Percentiles rank a stretch among this genome's conserved stretches.
Conservation (phyloP, 768 basidiomycete species). For the Serendipita vermifera region DNA sequence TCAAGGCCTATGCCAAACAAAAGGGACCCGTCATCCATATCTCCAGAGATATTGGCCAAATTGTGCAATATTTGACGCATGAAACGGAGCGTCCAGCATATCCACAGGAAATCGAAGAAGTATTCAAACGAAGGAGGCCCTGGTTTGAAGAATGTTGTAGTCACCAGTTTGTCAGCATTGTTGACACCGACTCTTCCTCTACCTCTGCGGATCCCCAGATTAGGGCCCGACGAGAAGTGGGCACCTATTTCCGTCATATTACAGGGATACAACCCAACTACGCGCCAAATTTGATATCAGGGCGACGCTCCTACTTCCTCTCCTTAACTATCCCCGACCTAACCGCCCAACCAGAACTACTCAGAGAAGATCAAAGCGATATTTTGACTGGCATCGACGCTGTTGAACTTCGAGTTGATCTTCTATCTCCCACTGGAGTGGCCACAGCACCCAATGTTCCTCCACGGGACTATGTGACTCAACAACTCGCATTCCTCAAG, state of each 20-base stretch:
- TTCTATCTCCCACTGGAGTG: constrained; percentile 43
- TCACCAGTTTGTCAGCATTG: constrained; percentile 65
- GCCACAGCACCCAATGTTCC: constrained; percentile 45
- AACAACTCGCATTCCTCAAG: constrained; percentile 69
- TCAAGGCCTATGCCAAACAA: constrained; percentile 48
- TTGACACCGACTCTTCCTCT: constrained; percentile 15
- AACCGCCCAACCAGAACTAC: constrained; percentile 46
- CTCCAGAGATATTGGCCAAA: constrained; percentile 63
- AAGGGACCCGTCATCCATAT: constrained; percentile 75
- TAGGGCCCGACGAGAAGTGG: constrained; percentile 35
- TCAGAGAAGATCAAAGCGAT: constrained; percentile 35
- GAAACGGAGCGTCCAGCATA: constrained; percentile 78
- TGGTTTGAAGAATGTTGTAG: constrained; percentile 77
- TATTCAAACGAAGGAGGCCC: constrained; percentile 68
- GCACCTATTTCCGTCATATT: constrained; percentile 81
- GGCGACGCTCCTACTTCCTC: constrained; percentile 77
- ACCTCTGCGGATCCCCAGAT: constrained; percentile 13
- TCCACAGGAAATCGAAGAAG: constrained; percentile 73
- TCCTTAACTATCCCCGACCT: constrained; percentile 87
- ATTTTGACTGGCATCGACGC: constrained; percentile 75
- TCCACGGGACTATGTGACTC: constrained; percentile 54
- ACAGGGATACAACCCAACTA: constrained; percentile 59
- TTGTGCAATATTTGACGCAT: constrained; percentile 63
- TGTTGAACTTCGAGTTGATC: constrained; percentile 85
- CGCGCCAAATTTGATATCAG: constrained; percentile 37